Percentiles rank a stretch among this genome's conserved stretches.
These are phyloP conservation scores for Kluyveromyces sp. DNA, from an alignment of 1,139 yeast genomes.

Conservation along the genomic window DNA sequence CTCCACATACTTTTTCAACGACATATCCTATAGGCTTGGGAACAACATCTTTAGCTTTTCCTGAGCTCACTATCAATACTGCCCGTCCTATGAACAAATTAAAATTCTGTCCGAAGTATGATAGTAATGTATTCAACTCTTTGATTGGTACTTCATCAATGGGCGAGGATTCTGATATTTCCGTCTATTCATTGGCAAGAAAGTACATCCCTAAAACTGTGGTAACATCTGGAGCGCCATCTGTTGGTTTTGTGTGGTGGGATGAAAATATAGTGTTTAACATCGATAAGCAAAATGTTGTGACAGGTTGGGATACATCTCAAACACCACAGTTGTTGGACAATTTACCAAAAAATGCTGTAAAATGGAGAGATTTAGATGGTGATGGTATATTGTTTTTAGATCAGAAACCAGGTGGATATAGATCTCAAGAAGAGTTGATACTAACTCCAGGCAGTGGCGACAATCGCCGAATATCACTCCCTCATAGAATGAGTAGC, in stretches of 20 bases:
- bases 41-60: slow-evolving; percentile 33
- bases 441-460: slow-evolving; percentile 5
- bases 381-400: slow-evolving; percentile 29
- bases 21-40: slow-evolving; percentile 18
- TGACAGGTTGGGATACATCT: slow-evolving; percentile 28
- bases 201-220: slow-evolving; percentile 69
- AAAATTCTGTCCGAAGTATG: slow-evolving; percentile 35
- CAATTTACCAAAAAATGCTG: slow-evolving; percentile 22
- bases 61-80: slow-evolving; percentile 66
- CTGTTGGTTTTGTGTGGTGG: slow-evolving; percentile 31
- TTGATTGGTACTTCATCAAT: slow-evolving; percentile 73
- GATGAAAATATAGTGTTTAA: slow-evolving; percentile 25
- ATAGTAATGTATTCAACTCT: slow-evolving; percentile 41
- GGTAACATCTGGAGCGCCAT: slow-evolving; percentile 22
- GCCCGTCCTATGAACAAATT: slow-evolving; percentile 59
- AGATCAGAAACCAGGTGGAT: slow-evolving; percentile 23
- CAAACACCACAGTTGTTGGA: slow-evolving; percentile 27
- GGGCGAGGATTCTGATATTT: slow-evolving; percentile 67
- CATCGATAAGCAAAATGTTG: slow-evolving; percentile 26
- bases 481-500: slow-evolving; percentile 7
- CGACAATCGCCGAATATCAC: slow-evolving; percentile 4
- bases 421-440: slow-evolving; percentile 10
- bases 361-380: slow-evolving; percentile 31
- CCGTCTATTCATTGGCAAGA: slow-evolving; percentile 66
- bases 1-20: slow-evolving; percentile 10